Evolutionary conservation across 352 stramenopile genomes (phyloP).

Genomic region (Lagenidium giganteum): DNA sequence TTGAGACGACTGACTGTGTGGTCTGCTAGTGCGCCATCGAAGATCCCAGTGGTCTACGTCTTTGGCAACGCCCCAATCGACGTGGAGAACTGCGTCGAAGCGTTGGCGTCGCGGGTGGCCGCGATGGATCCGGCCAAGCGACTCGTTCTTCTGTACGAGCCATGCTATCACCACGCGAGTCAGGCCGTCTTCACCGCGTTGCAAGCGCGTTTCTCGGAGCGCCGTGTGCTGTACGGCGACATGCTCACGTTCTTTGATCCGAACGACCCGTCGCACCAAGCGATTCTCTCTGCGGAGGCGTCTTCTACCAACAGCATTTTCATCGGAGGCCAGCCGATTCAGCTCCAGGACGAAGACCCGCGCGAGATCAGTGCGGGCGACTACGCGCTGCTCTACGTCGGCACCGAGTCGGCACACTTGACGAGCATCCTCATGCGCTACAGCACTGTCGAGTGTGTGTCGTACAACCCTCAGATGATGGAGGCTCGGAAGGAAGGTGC

Average conservation of each 20-base stretch:
- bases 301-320: conserved; percentile 8
- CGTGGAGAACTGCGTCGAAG: conserved; percentile 37
- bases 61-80: conserved; percentile 81
- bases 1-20: conserved; percentile 1
- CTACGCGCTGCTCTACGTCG: conserved; percentile 67
- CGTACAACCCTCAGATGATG: conserved; percentile 53
- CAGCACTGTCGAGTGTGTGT: conserved; percentile 61
- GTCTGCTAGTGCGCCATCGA: conserved; percentile 46
- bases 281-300: conserved; percentile 1
- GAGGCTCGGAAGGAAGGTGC: conserved; percentile 47
- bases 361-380: conserved; percentile 28
- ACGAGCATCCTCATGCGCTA: conserved; percentile 81
- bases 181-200: conserved; percentile 37
- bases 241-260: conserved; percentile 78
- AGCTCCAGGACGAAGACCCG: conserved; percentile 16
- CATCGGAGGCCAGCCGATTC: conserved; percentile 62
- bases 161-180: conserved; percentile 85
- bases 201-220: conserved; percentile 26
- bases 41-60: conserved; percentile 89
- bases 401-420: conserved; percentile 68
- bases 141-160: conserved; percentile 90
- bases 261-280: conserved; percentile 16
- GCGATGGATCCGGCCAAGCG: conserved; percentile 33
- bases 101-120: conserved; percentile 24
- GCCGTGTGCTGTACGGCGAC: conserved; percentile 40